These are phyloP conservation scores for Paramyrothecium roridum DNA, from an alignment of 2,329 filamentous ascomycete species.

Conservation along the genomic window DNA sequence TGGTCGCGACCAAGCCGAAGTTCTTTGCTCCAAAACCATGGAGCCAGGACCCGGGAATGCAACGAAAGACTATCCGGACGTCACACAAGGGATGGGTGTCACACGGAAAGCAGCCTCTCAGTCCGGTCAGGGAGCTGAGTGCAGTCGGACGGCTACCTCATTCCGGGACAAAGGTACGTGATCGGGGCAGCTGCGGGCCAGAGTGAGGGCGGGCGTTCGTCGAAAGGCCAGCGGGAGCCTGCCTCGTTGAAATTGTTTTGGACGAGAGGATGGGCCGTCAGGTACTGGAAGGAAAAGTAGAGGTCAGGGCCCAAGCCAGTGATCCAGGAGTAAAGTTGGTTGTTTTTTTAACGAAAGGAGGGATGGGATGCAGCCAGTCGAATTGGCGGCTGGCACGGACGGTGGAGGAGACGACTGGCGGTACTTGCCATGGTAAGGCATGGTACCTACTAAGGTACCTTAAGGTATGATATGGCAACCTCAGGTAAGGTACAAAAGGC, in stretches of 20 bases:
- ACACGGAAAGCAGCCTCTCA: constrained; percentile 42
- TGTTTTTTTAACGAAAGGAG: too few relatives aligned
- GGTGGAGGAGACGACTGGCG: too few relatives aligned
- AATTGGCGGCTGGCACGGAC: too few relatives aligned
- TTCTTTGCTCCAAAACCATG: constrained; percentile 44
- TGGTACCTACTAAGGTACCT: too few relatives aligned
- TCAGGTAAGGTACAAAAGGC: background rate
- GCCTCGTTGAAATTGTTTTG: background rate
- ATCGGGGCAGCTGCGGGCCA: constrained; percentile 2
- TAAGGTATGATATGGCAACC: too few relatives aligned
- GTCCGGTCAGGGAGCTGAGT: constrained; percentile 61
- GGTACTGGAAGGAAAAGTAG: background rate
- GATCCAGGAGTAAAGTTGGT: too few relatives aligned
- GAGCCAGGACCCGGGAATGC: constrained; percentile 5
- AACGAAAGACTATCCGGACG: background rate
- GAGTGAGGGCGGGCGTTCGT: background rate
- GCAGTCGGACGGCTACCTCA: constrained; percentile 54
- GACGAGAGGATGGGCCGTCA: too few relatives aligned
- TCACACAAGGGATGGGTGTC: constrained; percentile 18
- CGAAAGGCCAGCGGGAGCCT: background rate
- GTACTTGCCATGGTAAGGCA: background rate
- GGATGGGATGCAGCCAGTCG: too few relatives aligned
- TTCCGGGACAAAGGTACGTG: constrained; percentile 36
- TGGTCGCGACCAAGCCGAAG: constrained; percentile 58
- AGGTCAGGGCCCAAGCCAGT: background rate